A percentile compares a stretch with the other conserved stretches of the same genome.
These are phyloP conservation scores for Carex arenaria DNA, from an alignment of 202 grass and related monocot species.

Conservation along the genomic window DNA sequence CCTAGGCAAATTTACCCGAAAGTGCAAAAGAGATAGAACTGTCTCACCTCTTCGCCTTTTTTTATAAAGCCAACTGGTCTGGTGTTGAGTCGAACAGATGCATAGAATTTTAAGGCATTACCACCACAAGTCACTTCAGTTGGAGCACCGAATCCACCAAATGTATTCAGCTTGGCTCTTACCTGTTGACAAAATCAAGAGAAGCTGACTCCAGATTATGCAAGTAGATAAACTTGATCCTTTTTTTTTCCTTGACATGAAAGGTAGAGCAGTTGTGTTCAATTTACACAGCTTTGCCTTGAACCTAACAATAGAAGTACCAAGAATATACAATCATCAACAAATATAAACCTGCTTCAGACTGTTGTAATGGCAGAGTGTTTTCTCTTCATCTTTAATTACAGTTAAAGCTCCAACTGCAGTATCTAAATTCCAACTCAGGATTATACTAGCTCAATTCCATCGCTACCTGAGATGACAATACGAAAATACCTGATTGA, in stretches of 20 bases:
- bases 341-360: neutral
- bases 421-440: neutral
- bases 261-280: neutral
- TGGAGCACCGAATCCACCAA: constrained; percentile 38
- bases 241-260: neutral
- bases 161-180: constrained; percentile 42
- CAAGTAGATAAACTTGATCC: neutral
- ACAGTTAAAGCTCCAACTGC: neutral
- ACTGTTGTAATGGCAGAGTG: neutral
- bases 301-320: neutral
- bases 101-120: constrained; percentile 53
- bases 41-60: constrained; percentile 44
- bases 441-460: neutral
- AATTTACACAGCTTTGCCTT: neutral
- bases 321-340: neutral
- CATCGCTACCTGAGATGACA: neutral
- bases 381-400: neutral
- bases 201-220: neutral
- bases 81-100: constrained; percentile 41
- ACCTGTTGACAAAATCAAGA: constrained; percentile 25
- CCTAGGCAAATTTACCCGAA: neutral
- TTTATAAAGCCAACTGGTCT: constrained; percentile 40
- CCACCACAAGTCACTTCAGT: constrained; percentile 46
- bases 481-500: constrained; percentile 35
- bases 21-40: neutral